A percentile compares a stretch with the other conserved stretches of the same genome.
phyloP scores from a whole-genome alignment of 2,329 filamentous ascomycete species.

The Pyrenochaeta sp. region DNA sequence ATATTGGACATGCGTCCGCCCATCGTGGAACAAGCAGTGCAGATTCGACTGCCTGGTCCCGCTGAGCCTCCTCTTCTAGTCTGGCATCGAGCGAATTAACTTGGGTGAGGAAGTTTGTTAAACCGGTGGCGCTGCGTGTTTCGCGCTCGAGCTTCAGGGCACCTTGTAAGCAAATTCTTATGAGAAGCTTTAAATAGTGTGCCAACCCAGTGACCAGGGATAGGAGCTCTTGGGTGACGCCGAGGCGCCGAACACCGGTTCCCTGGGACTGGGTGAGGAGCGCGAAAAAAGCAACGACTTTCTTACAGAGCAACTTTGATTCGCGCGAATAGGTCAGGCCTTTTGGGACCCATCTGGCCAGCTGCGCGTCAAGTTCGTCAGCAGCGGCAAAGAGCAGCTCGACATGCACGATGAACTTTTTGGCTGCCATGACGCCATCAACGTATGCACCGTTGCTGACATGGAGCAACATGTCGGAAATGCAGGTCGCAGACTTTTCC shows the following conservation, averaged over 20 bases:
- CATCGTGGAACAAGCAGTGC: slow-evolving; percentile 55
- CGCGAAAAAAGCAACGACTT: slow-evolving; percentile 97
- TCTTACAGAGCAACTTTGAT: slow-evolving; percentile 99
- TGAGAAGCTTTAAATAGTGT: slow-evolving; percentile 96
- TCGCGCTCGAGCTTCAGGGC: slow-evolving; percentile 91
- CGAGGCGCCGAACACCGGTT: slow-evolving; percentile 85
- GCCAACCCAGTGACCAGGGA: slow-evolving; percentile 94
- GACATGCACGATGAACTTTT: slow-evolving; percentile 95
- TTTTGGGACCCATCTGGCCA: slow-evolving; percentile 75
- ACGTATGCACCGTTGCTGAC: slow-evolving; percentile 98
- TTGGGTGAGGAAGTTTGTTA: slow-evolving; percentile 84
- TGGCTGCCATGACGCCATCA: slow-evolving; percentile 92
- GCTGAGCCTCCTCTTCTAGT: slow-evolving; percentile 47
- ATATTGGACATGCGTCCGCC: slow-evolving; percentile 80
- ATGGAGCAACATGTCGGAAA: slow-evolving; percentile 98
- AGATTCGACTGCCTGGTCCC: slow-evolving; percentile 53
- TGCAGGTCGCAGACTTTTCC: slow-evolving; percentile 96
- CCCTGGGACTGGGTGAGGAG: slow-evolving; percentile 94
- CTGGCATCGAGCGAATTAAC: slow-evolving; percentile 78
- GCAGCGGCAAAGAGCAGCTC: slow-evolving; percentile 90
- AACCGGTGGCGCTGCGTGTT: slow-evolving; percentile 73
- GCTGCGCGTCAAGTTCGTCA: slow-evolving; percentile 80
- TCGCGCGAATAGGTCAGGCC: slow-evolving; percentile 91
- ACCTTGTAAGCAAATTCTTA: slow-evolving; percentile 94
- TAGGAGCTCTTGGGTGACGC: slow-evolving; percentile 97